A percentile compares a stretch with the other conserved stretches of the same genome.
Conservation (phyloP, 208 protist species). For the Wallacemonas sp. region DNA sequence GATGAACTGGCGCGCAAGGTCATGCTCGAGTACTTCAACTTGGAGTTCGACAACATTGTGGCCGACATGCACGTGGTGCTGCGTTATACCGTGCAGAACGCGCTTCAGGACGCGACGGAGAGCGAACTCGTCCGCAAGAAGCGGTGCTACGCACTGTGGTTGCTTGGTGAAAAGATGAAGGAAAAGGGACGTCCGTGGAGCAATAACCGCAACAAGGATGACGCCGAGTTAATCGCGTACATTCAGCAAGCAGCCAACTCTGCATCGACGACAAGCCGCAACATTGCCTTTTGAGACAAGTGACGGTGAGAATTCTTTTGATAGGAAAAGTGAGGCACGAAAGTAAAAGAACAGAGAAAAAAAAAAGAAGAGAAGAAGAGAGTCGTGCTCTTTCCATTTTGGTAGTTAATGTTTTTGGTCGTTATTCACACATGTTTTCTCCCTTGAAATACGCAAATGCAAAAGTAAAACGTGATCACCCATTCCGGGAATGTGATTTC, state of each 20-base stretch:
- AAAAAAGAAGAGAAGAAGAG: too few species aligned
- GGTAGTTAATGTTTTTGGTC: too few species aligned
- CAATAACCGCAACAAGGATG: slow-evolving; percentile 29
- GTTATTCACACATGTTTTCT: too few species aligned
- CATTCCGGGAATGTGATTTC: too few species aligned
- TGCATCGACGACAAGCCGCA: slow-evolving; percentile 43
- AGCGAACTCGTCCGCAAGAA: slow-evolving; percentile 55
- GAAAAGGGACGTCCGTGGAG: slow-evolving; percentile 53
- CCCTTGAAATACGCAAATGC: too few species aligned
- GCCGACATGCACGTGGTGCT: slow-evolving; percentile 65
- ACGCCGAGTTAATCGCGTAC: slow-evolving; percentile 77
- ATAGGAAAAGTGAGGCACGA: too few species aligned
- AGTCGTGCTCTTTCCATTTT: too few species aligned
- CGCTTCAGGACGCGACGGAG: slow-evolving; percentile 63
- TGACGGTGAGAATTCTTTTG: too few species aligned
- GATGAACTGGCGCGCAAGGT: slow-evolving; percentile 51
- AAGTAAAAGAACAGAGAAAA: too few species aligned
- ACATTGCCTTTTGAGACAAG: slow-evolving; percentile 4
- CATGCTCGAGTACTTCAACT: slow-evolving; percentile 81
- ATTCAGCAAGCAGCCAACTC: slow-evolving; percentile 84
- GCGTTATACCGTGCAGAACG: slow-evolving; percentile 73
- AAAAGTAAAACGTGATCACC: too few species aligned
- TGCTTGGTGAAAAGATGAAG: slow-evolving; percentile 78
- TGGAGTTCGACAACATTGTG: slow-evolving; percentile 85
- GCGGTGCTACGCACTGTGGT: slow-evolving; percentile 86